These are phyloP conservation scores for Ogataea nitratoaversa DNA, from an alignment of 805 yeast species.

Conservation along the genomic window DNA sequence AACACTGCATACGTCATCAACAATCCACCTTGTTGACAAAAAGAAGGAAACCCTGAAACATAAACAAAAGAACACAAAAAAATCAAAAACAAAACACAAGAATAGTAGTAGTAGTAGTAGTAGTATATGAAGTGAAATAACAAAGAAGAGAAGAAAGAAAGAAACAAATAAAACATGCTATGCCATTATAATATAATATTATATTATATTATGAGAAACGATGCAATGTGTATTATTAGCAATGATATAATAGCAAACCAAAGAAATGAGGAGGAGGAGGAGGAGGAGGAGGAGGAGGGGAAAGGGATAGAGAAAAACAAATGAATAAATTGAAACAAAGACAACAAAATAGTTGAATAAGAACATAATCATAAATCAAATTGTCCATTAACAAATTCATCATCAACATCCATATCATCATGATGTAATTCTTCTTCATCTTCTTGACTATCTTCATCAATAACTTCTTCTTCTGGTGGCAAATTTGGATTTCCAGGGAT, in stretches of 20 bases:
- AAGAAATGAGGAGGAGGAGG: background rate
- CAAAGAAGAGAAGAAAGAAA: too few relatives aligned
- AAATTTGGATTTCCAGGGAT: constrained; percentile 76
- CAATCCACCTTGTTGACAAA: too few relatives aligned
- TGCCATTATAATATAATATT: too few relatives aligned
- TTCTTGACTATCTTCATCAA: constrained; percentile 60
- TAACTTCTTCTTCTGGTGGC: constrained; percentile 82
- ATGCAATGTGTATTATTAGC: too few relatives aligned
- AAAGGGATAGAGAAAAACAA: background rate
- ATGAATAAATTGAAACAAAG: background rate
- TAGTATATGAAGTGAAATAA: too few relatives aligned
- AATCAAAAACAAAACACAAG: background rate
- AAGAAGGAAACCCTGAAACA: background rate
- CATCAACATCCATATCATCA: constrained; percentile 52
- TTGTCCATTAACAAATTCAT: constrained; percentile 84
- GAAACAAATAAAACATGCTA: too few relatives aligned
- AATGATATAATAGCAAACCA: too few relatives aligned
- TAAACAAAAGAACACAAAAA: too few relatives aligned
- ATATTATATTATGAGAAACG: too few relatives aligned
- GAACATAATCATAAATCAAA: constrained; percentile 56
- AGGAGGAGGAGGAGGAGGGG: background rate
- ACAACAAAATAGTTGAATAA: background rate
- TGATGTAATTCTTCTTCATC: constrained; percentile 40
- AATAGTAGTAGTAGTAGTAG: too few relatives aligned
- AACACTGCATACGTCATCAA: too few relatives aligned